These are phyloP conservation scores for Magnusiomyces suaveolens DNA, from an alignment of 1,139 yeast species.

Conservation along the genomic window DNA sequence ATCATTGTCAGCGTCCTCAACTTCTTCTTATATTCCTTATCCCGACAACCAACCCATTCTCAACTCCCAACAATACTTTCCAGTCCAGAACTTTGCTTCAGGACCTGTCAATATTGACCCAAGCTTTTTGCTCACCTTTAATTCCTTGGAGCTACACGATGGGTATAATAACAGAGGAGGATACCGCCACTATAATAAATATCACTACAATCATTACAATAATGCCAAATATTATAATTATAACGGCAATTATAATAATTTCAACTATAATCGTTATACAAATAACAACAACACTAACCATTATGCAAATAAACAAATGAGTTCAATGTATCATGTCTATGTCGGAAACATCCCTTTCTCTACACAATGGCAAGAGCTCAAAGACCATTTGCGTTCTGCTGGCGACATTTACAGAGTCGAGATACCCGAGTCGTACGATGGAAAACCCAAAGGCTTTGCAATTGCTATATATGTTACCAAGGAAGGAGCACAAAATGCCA, in stretches of 20 bases:
- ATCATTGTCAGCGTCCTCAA: too few species aligned
- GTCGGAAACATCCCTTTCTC: constrained; percentile 41
- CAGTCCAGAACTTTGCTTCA: neutral
- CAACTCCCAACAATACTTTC: neutral
- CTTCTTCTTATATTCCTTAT: too few species aligned
- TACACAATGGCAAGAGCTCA: constrained; percentile 48
- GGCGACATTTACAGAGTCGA: constrained; percentile 45
- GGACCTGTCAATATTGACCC: neutral
- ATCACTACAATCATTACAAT: neutral
- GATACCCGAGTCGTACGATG: constrained; percentile 38
- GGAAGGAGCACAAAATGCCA: constrained; percentile 44
- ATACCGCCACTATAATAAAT: neutral
- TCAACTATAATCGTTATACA: neutral
- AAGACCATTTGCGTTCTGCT: constrained; percentile 39
- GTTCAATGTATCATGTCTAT: constrained; percentile 1
- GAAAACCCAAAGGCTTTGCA: constrained; percentile 52
- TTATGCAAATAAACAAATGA: neutral
- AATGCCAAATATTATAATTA: neutral
- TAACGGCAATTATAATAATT: neutral
- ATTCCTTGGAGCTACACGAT: neutral
- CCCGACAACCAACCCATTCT: too few species aligned
- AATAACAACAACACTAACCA: neutral
- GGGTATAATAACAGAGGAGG: neutral
- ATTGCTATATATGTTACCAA: constrained; percentile 46
- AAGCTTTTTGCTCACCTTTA: neutral